phyloP scores from a whole-genome alignment of 139 green algal genomes.

The Mesotaenium endlicherianum region DNA sequence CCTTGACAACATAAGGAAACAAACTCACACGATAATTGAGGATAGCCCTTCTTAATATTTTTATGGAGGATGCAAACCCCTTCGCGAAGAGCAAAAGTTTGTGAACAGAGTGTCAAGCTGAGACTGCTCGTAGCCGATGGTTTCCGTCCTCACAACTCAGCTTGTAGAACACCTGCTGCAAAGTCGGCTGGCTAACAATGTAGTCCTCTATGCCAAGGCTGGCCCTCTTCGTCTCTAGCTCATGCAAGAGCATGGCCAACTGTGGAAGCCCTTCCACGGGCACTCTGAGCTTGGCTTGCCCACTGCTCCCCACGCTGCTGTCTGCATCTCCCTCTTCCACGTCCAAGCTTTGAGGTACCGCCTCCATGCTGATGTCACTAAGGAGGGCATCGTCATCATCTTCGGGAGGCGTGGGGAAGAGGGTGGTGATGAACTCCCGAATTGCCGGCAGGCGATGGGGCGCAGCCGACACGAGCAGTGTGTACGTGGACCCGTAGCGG shows the following conservation, averaged over 20 bases:
- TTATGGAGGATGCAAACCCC: too few relatives aligned
- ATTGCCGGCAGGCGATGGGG: slow-evolving; percentile 13
- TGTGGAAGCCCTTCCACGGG: neutral
- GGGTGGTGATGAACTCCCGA: slow-evolving; percentile 31
- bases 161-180: slow-evolving; percentile 39
- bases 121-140: too few relatives aligned
- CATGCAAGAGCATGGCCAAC: slow-evolving; percentile 39
- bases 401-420: slow-evolving; percentile 14
- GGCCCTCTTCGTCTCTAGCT: slow-evolving; percentile 14
- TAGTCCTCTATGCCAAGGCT: slow-evolving; percentile 36
- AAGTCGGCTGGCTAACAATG: slow-evolving; percentile 30
- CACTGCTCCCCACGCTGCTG: neutral
- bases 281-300: slow-evolving; percentile 21
- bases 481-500: slow-evolving; percentile 31
- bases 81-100: too few relatives aligned
- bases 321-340: too few relatives aligned
- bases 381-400: slow-evolving; percentile 18
- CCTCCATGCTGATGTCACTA: neutral
- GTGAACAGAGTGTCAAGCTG: too few relatives aligned
- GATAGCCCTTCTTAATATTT: too few relatives aligned
- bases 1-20: too few relatives aligned
- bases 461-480: slow-evolving; percentile 13
- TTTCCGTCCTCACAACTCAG: slow-evolving; percentile 4
- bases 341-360: too few relatives aligned
- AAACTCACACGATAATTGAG: too few relatives aligned